These are phyloP conservation scores for Aureobasidium sp. DNA, from an alignment of 2,329 filamentous ascomycete species.

Conservation along the genomic window DNA sequence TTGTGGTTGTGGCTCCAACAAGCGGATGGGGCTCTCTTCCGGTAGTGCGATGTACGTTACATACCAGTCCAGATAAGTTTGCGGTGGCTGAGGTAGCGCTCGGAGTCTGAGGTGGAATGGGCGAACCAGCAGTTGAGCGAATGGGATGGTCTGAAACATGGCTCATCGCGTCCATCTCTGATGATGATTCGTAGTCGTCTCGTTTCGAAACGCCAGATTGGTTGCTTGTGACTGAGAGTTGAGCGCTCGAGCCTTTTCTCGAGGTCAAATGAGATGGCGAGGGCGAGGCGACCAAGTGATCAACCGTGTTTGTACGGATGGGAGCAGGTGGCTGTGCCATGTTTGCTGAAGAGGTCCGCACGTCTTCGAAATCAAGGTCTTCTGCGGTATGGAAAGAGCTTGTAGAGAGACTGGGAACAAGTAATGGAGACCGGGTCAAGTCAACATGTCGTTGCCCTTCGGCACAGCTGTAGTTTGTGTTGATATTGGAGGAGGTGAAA, in stretches of 20 bases:
- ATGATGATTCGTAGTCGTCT: constrained; percentile 33
- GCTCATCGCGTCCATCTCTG: constrained; percentile 26
- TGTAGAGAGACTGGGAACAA: not conserved
- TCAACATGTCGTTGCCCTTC: not conserved
- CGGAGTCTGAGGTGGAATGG: constrained; percentile 16
- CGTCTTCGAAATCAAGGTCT: not conserved
- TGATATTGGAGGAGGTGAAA: not conserved
- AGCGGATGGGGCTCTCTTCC: constrained; percentile 83
- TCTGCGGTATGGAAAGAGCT: constrained; percentile 4
- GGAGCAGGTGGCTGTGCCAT: not conserved
- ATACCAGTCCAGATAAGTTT: constrained; percentile 57
- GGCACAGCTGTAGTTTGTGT: not conserved
- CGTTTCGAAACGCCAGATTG: constrained; percentile 37
- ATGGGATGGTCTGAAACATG: constrained; percentile 17
- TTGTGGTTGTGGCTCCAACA: constrained; percentile 90
- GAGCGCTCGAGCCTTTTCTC: constrained; percentile 27
- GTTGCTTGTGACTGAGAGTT: constrained; percentile 35
- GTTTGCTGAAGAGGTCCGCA: not conserved
- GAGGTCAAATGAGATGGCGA: constrained; percentile 34
- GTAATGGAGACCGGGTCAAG: not conserved
- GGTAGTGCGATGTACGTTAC: constrained; percentile 70
- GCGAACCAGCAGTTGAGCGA: constrained; percentile 1
- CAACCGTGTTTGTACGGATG: constrained; percentile 37
- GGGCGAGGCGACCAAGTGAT: constrained; percentile 37
- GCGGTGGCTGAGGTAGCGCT: constrained; percentile 34